These are phyloP conservation scores for Hanseniaspora mollemarum DNA, from an alignment of 805 yeast genomes.

Conservation along the genomic window DNA sequence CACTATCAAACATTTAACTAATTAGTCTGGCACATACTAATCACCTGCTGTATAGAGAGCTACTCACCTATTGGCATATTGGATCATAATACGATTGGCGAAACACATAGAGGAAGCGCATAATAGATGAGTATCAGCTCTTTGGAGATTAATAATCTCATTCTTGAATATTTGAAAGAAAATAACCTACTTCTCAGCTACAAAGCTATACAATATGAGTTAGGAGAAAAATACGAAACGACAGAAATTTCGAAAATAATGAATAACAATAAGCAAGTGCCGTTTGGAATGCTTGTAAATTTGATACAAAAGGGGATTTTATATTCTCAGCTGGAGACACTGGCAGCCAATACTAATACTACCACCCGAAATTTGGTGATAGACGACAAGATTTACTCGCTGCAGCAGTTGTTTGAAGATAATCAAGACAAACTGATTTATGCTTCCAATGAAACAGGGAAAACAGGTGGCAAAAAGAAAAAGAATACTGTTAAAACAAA, in stretches of 20 bases:
- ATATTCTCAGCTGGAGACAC: slow-evolving; percentile 10
- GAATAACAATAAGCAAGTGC: background rate
- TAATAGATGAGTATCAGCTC: slow-evolving; percentile 15
- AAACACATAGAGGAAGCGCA: too few relatives aligned
- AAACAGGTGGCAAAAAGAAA: background rate
- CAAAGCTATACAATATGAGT: slow-evolving; percentile 13
- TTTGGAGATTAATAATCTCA: slow-evolving; percentile 10
- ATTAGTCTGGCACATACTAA: too few relatives aligned
- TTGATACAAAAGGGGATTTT: slow-evolving; percentile 12
- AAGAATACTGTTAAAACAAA: background rate
- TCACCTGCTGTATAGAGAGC: too few relatives aligned
- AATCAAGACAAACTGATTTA: slow-evolving; percentile 9
- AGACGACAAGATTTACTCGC: slow-evolving; percentile 2
- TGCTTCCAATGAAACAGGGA: background rate
- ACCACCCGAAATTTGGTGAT: background rate
- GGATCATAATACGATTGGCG: too few relatives aligned
- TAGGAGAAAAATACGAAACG: slow-evolving; percentile 8
- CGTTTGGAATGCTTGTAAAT: slow-evolving; percentile 14
- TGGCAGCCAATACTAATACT: slow-evolving; percentile 2
- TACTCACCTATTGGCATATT: too few relatives aligned
- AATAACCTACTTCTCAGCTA: slow-evolving; percentile 8
- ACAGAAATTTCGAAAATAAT: background rate
- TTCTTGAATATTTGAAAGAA: slow-evolving; percentile 9
- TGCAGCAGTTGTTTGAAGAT: slow-evolving; percentile 14
- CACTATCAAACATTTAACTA: too few relatives aligned